Conservation (phyloP, 495 filamentous ascomycete species). For the Hypoxylon crocopeplum region DNA sequence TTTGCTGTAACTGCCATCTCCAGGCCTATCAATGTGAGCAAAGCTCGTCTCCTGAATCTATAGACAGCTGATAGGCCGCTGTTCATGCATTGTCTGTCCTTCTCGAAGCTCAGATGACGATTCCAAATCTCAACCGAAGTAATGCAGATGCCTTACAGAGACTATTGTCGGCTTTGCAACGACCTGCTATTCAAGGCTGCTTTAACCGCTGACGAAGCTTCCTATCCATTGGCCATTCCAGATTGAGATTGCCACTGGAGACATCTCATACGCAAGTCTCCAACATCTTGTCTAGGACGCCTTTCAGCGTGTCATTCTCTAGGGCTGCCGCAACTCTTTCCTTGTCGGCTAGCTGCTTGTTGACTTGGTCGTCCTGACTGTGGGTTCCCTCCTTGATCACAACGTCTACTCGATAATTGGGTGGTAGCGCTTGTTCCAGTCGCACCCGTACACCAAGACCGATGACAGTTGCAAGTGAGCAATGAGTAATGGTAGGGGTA, state of each 20-base stretch:
- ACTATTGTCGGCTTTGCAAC: not conserved
- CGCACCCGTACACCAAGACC: conserved; percentile 91
- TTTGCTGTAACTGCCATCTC: conserved; percentile 3
- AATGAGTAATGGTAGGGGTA: conserved; percentile 98
- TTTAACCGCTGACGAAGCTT: not conserved
- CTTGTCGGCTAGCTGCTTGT: conserved; percentile 95
- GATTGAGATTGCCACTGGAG: not conserved
- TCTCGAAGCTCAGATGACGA: conserved; percentile 15
- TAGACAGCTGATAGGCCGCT: conserved; percentile 12
- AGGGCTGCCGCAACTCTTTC: conserved; percentile 93
- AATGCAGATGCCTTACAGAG: not conserved
- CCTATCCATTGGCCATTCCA: conserved; percentile 1
- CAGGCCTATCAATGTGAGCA: conserved; percentile 12
- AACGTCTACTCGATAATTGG: conserved; percentile 92
- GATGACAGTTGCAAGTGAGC: conserved; percentile 94
- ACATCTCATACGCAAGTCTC: conserved; percentile 68
- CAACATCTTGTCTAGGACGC: conserved; percentile 90
- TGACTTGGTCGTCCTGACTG: conserved; percentile 90
- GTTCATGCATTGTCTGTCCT: conserved; percentile 14
- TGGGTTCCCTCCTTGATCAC: conserved; percentile 96
- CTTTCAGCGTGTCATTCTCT: conserved; percentile 90
- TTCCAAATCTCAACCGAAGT: conserved; percentile 9
- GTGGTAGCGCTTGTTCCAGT: conserved; percentile 86
- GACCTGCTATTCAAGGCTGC: not conserved
- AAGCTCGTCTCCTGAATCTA: not conserved